Evolutionary conservation across 1,139 yeast genomes (phyloP).

Genomic region (Keqinozyma sinolaborantium): DNA sequence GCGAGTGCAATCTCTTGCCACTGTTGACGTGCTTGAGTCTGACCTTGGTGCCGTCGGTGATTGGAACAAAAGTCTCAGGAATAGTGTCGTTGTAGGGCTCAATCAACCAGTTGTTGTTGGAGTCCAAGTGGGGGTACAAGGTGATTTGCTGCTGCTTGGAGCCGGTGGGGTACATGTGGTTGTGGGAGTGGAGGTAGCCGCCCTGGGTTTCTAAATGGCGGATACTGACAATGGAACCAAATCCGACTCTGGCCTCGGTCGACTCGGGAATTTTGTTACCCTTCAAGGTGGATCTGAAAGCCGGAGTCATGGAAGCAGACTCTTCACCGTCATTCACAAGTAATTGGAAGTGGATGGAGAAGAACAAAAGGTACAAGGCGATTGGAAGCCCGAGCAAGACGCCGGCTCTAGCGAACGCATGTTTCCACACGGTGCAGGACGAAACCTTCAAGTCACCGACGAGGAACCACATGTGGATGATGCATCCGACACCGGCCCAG

Average conservation of each 20-base stretch:
- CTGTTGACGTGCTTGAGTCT: conserved; percentile 71
- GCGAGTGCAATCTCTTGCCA: conserved; percentile 86
- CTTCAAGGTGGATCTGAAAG: conserved; percentile 74
- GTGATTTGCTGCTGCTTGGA: conserved; percentile 95
- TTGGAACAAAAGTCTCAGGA: conserved; percentile 53
- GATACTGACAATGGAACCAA: conserved; percentile 74
- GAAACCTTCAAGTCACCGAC: conserved; percentile 81
- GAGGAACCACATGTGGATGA: conserved; percentile 80
- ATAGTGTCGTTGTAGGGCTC: conserved; percentile 61
- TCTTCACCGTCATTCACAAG: conserved; percentile 82
- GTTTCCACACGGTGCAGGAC: conserved; percentile 45
- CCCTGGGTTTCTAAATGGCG: conserved; percentile 87
- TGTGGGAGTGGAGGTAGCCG: conserved; percentile 94
- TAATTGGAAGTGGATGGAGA: conserved; percentile 73
- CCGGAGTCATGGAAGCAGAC: conserved; percentile 83
- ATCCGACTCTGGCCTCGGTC: conserved; percentile 80
- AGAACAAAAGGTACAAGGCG: conserved; percentile 65
- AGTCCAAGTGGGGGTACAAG: conserved; percentile 87
- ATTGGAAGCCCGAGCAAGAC: conserved; percentile 69
- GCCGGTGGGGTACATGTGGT: conserved; percentile 81
- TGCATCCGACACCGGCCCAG: conserved; percentile 81
- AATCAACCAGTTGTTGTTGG: conserved; percentile 81
- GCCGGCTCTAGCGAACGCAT: conserved; percentile 54
- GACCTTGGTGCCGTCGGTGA: conserved; percentile 75
- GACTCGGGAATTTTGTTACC: conserved; percentile 69